A percentile compares a stretch with the other conserved stretches of the same genome.
These are phyloP conservation scores for Fusarium mexicanum DNA, from an alignment of 2,329 filamentous ascomycete genomes.

Conservation along the genomic window DNA sequence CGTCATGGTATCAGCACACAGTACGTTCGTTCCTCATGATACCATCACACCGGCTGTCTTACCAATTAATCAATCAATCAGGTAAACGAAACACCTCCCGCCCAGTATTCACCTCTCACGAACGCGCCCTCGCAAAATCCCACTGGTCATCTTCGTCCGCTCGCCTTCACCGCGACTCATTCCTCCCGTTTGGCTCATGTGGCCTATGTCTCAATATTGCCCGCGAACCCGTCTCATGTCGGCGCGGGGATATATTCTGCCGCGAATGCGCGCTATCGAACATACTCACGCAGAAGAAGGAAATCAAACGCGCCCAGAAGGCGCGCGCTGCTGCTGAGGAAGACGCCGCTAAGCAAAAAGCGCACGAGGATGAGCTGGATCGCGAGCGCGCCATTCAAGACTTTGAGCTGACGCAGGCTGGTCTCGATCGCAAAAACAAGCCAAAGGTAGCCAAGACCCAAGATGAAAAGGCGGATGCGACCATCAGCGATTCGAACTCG, in stretches of 20 bases:
- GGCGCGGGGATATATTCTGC: constrained; percentile 90
- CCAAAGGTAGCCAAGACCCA: constrained; percentile 53
- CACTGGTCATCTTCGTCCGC: constrained; percentile 85
- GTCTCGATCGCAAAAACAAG: constrained; percentile 56
- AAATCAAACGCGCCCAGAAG: constrained; percentile 84
- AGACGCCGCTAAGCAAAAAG: constrained; percentile 69
- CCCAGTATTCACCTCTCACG: constrained; percentile 92
- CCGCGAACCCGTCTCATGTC: constrained; percentile 83
- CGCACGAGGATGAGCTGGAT: constrained; percentile 74
- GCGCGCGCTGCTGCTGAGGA: constrained; percentile 68
- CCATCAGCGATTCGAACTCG: constrained; percentile 1
- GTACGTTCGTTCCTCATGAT: constrained; percentile 48
- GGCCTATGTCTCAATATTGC: constrained; percentile 85
- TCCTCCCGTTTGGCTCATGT: constrained; percentile 90
- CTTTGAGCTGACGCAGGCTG: constrained; percentile 87
- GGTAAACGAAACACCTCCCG: constrained; percentile 91
- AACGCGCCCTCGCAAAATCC: constrained; percentile 82
- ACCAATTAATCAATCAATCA: constrained; percentile 41
- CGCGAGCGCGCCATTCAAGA: constrained; percentile 76
- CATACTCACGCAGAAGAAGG: constrained; percentile 89
- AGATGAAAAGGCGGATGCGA: background rate
- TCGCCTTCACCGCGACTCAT: constrained; percentile 89
- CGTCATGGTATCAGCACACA: constrained; percentile 53
- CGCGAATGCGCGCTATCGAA: constrained; percentile 92
- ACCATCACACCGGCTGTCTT: background rate